Evolutionary conservation across 495 filamentous ascomycete species (phyloP).

Genomic region (Penicillium dipodomyicola): DNA sequence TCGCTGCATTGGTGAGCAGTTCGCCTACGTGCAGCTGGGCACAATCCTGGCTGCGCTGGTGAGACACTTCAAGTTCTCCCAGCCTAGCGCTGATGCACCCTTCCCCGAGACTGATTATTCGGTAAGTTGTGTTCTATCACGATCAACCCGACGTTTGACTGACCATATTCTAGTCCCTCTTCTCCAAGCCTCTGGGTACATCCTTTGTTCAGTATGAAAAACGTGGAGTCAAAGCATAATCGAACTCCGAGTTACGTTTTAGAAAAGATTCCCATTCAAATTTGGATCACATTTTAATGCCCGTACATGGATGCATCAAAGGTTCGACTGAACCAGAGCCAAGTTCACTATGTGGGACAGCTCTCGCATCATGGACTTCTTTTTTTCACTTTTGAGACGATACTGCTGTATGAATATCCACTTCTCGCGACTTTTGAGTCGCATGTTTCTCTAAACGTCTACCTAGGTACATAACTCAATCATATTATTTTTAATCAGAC

Average conservation of each 20-base stretch:
- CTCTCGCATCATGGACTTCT: not conserved
- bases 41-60: conserved; percentile 49
- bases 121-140: conserved; percentile 26
- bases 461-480: not conserved
- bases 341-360: not conserved
- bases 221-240: conserved; percentile 36
- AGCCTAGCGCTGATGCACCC: conserved; percentile 25
- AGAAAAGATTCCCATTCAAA: conserved; percentile 3
- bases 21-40: conserved; percentile 53
- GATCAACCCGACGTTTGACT: conserved; percentile 6
- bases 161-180: conserved; percentile 41
- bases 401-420: conserved; percentile 26
- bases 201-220: conserved; percentile 45
- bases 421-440: not conserved
- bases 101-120: conserved; percentile 53
- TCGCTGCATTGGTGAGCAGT: conserved; percentile 57
- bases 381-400: conserved; percentile 11
- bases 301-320: conserved; percentile 3
- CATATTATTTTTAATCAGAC: conserved; percentile 14
- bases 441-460: not conserved
- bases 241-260: conserved; percentile 5
- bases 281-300: conserved; percentile 10
- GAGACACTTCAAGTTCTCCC: conserved; percentile 44
- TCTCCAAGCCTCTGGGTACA: conserved; percentile 49
- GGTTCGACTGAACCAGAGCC: not conserved